A percentile compares a stretch with the other conserved stretches of the same genome.
phyloP scores from a whole-genome alignment of 495 filamentous ascomycete genomes.

The Chaetomium cochliodes region DNA sequence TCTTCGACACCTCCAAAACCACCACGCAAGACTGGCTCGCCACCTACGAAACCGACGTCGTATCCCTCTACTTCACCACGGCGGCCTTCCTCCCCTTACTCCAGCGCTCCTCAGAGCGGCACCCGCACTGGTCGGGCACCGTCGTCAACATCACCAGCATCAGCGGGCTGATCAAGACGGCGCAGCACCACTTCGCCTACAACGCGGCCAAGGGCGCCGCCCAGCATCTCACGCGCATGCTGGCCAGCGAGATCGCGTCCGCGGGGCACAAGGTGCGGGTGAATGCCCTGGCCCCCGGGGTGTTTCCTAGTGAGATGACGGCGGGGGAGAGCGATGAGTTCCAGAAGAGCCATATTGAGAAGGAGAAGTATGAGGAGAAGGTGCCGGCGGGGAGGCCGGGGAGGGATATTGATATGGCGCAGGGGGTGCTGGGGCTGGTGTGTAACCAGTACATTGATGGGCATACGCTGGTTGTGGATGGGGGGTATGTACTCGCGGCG shows the following conservation, averaged over 20 bases:
- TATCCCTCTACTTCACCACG: slow-evolving; percentile 59
- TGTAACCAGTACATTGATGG: slow-evolving; percentile 73
- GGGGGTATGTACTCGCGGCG: slow-evolving; percentile 43
- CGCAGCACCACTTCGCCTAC: slow-evolving; percentile 76
- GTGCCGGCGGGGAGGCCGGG: slow-evolving; percentile 62
- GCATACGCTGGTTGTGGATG: slow-evolving; percentile 65
- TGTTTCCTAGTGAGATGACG: slow-evolving; percentile 73
- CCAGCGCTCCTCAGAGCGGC: slow-evolving; percentile 44
- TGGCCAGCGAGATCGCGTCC: slow-evolving; percentile 42
- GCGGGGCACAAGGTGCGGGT: slow-evolving; percentile 57
- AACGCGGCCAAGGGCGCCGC: slow-evolving; percentile 72
- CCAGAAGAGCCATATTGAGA: slow-evolving; percentile 63
- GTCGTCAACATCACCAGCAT: slow-evolving; percentile 60
- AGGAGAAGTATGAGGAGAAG: slow-evolving; percentile 59
- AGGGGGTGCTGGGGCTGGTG: slow-evolving; percentile 59
- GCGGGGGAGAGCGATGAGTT: slow-evolving; percentile 53
- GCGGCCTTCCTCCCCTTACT: slow-evolving; percentile 47
- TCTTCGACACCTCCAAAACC: slow-evolving; percentile 39
- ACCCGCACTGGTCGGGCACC: slow-evolving; percentile 52
- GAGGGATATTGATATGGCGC: slow-evolving; percentile 72
- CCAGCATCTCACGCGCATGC: slow-evolving; percentile 63
- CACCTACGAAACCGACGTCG: slow-evolving; percentile 72
- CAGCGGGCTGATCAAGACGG: slow-evolving; percentile 59
- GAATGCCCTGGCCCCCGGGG: slow-evolving; percentile 71
- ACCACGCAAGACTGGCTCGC: slow-evolving; percentile 67